Evolutionary conservation across 495 filamentous ascomycete genomes (phyloP), one percentile per base, ranked within the genome.

Genomic region (Aspergillus saccharolyticus): DNA sequence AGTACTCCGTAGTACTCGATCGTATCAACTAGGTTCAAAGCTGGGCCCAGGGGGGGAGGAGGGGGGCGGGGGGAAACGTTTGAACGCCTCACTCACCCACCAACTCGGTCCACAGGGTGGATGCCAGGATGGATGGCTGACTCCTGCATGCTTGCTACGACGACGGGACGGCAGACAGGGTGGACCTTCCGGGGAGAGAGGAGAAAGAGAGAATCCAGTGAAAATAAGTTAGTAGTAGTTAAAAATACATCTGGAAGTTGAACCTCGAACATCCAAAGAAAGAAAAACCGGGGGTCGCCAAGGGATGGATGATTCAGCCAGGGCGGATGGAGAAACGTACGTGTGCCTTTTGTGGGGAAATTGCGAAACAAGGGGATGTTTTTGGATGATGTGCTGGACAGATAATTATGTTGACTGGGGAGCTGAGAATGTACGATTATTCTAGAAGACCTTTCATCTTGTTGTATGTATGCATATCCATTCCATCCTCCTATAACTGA

Each of bases 141-240:
- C 2, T 5, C 33, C 18, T 54, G 39, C 53, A 55, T 56, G 53
- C 47, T 52, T 52, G 53, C 53, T 47, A 53, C 33, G 48, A 54
- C 44, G 46, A 60, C 57, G 57, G 61, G 50, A 57, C 57, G 57
- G 61, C 43, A 15, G 12, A 8, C 33, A 55, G 54, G 54, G 51
- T 54, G 57, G 61, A 53, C 21, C 53, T 47, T 43, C 47, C 55
- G 47, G 53, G 55, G 55, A 25, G 33, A 39, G 33, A 12, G 14
- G 12, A 39, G 14, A 12, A 39, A 12, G 16, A 30, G 28, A 46
- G n/a, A 20, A 44, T 19, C 17, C 2, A 20, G 17, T 20, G 15
- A 44, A 30, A 1, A 3, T 15, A 48, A 28, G 46, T n/a, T n/a
- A n/a, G n/a, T n/a, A n/a, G n/a, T n/a, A n/a, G n/a, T n/a, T n/a